Evolutionary conservation across 2,329 filamentous ascomycete genomes (phyloP), one percentile per base, ranked within the genome.

Genomic region (Neonectria coccinea): DNA sequence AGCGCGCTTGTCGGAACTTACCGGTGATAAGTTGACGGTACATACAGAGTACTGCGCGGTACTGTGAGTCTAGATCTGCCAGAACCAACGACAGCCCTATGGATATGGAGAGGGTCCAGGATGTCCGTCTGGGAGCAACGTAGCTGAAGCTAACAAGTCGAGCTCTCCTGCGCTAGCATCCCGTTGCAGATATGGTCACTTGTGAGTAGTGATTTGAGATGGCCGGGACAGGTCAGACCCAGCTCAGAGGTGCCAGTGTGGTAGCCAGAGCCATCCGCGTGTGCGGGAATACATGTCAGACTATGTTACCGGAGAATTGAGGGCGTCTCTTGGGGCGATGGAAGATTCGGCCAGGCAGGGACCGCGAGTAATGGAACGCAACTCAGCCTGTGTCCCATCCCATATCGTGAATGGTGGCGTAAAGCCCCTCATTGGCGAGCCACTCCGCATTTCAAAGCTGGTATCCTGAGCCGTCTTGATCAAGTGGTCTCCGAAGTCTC

Each of bases 41-140:
- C n/a, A 51, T 44, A 33, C 8, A n/a, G 9, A 22, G 25, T 31
- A 41, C 9, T 8, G 18, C 12, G 42, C 22, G 53, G n/a, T 27
- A 14, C 22, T 16, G 27, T 25, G 10, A 25, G 39, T 39, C 56
- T 44, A 42, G 33, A 33, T 36, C 25, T 58, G n/a, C 25, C 36
- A 29, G 16, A 41, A 41, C 18, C 18, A 44, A 50, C 25, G 20
- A 48, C 54, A 56, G 54, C 54, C 54, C 54, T 56, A 56, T 36
- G 12, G 54, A 44, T 44, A n/a, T n/a, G 22, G 25, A 25, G 16
- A 31, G 47, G 29, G 27, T 20, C 47, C 8, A 20, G 7, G 52
- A 44, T 42, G 2, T 31, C 25, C 5, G 25, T 36, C 5, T 16
- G 7, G 31, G 2, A 36, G 27, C 29, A 22, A n/a, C 50, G 14